A percentile compares a stretch with the other conserved stretches of the same genome.
Conservation (phyloP, 306 rosid genomes). For the Oemleria cerasiformis region DNA sequence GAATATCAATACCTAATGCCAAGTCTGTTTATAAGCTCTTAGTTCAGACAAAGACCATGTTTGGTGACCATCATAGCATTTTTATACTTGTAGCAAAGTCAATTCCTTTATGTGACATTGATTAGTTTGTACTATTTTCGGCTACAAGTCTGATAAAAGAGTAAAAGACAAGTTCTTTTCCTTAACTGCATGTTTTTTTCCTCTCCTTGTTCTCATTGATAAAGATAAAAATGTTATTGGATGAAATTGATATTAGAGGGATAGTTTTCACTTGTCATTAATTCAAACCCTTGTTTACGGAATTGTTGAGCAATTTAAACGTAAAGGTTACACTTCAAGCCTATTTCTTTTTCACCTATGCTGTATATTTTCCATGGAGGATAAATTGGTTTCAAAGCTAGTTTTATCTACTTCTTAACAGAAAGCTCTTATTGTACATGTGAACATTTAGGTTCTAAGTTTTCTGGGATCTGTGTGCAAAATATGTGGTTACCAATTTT, state of each 20-base stretch:
- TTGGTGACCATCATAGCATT: background rate
- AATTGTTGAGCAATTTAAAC: background rate
- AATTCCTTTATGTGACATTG: background rate
- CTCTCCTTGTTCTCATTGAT: background rate
- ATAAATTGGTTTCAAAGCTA: background rate
- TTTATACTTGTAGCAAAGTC: background rate
- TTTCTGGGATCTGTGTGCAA: background rate
- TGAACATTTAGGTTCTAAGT: background rate
- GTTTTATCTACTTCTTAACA: background rate
- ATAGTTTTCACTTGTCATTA: background rate
- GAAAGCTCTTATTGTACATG: background rate
- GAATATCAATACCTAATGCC: background rate
- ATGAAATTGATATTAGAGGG: background rate
- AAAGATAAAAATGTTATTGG: background rate
- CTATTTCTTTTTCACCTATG: background rate
- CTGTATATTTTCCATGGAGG: background rate
- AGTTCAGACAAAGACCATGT: background rate
- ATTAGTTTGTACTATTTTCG: background rate
- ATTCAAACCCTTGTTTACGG: too few relatives aligned
- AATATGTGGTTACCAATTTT: background rate
- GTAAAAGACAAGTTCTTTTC: slow-evolving; percentile 2
- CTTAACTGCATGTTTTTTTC: background rate
- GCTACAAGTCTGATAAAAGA: background rate
- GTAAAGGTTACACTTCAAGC: background rate
- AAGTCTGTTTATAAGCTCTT: background rate